These are phyloP conservation scores for Trichophyton mentagrophytes DNA, from an alignment of 2,329 filamentous ascomycete genomes.

Conservation along the genomic window DNA sequence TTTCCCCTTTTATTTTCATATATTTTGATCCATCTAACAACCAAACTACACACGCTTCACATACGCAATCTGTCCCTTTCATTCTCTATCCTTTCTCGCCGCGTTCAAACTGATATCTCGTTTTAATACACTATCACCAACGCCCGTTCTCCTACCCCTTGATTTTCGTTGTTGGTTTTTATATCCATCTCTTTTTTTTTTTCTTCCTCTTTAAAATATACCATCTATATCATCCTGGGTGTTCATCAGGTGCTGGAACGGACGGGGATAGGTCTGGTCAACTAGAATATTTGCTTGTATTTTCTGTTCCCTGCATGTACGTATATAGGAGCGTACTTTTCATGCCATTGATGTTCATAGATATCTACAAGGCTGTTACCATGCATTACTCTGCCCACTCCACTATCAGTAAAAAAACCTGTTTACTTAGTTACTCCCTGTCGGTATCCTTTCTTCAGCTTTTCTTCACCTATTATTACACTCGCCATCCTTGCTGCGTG, in stretches of 20 bases:
- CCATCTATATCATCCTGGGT: neutral
- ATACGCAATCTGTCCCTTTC: neutral
- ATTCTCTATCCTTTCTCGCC: neutral
- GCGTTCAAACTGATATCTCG: neutral
- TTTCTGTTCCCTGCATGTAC: neutral
- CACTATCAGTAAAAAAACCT: too few relatives aligned
- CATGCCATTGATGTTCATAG: neutral
- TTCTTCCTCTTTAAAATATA: neutral
- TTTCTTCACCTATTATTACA: neutral
- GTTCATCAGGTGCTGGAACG: neutral
- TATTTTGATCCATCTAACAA: neutral
- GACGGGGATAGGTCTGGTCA: neutral
- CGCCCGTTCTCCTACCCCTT: neutral
- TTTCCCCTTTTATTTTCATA: neutral
- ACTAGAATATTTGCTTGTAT: neutral
- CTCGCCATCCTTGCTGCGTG: neutral
- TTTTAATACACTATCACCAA: neutral
- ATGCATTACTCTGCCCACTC: too few relatives aligned
- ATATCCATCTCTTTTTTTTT: neutral
- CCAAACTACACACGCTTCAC: too few relatives aligned
- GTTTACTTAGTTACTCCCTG: too few relatives aligned
- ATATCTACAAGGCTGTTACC: neutral
- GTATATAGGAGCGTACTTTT: neutral
- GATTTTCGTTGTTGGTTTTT: neutral
- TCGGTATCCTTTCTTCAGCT: too few relatives aligned